A percentile compares a stretch with the other conserved stretches of the same genome.
Conservation (phyloP, 805 yeast genomes). For the Wickerhamiella sergipiensis region DNA sequence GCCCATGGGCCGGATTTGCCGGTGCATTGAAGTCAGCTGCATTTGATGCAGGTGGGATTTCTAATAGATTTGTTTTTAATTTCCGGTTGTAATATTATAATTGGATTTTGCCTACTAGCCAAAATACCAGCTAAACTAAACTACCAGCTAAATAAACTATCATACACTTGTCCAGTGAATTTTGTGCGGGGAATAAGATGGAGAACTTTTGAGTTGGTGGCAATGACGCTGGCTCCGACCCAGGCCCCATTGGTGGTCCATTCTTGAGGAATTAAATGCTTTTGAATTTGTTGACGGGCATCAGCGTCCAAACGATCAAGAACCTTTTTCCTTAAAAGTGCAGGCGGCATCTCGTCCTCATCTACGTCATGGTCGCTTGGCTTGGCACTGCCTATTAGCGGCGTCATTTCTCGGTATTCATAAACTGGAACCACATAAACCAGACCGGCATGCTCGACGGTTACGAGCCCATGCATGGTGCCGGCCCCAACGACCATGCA, state of each 20-base stretch:
- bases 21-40: neutral
- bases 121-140: no score
- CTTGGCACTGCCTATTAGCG: conserved; percentile 1
- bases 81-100: no score
- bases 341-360: conserved; percentile 1
- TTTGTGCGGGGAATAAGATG: neutral
- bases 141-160: neutral
- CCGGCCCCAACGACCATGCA: conserved; percentile 10
- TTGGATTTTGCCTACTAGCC: no score
- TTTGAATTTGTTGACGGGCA: neutral
- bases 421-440: conserved; percentile 15
- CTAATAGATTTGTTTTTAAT: no score
- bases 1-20: neutral
- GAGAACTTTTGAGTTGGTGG: neutral
- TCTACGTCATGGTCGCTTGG: neutral
- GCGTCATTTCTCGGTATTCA: conserved; percentile 16
- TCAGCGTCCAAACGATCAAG: neutral
- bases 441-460: conserved; percentile 1
- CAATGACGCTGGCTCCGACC: conserved; percentile 1
- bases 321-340: neutral
- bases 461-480: conserved; percentile 5
- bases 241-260: neutral
- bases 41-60: neutral
- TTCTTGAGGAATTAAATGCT: neutral
- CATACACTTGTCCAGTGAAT: neutral